Conservation (phyloP, 768 basidiomycete species). For the Tylopilus vinaceipallidus region DNA sequence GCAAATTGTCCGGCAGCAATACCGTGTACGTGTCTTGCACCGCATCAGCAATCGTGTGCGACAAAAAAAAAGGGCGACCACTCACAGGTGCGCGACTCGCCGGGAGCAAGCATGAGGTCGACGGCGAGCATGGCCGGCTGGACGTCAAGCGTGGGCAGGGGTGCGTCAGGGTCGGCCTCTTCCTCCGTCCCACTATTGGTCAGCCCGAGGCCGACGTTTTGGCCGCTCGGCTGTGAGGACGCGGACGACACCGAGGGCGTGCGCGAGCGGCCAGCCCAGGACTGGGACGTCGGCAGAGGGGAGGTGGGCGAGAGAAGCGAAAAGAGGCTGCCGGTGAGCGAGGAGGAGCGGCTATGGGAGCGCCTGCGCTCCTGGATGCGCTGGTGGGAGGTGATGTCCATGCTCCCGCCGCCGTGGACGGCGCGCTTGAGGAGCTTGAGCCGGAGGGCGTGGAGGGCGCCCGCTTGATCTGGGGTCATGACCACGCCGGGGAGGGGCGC, state of each 20-base stretch:
- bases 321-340: slow-evolving; percentile 49
- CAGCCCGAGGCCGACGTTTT: slow-evolving; percentile 35
- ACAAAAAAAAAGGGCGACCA: not conserved
- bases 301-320: slow-evolving; percentile 44
- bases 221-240: no score
- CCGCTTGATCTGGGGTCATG: slow-evolving; percentile 45
- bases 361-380: slow-evolving; percentile 25
- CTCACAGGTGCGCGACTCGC: slow-evolving; percentile 79
- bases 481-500: slow-evolving; percentile 43
- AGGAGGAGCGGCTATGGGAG: slow-evolving; percentile 50
- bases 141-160: slow-evolving; percentile 82
- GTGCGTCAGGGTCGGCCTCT: slow-evolving; percentile 57
- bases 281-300: slow-evolving; percentile 23
- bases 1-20: slow-evolving; percentile 71
- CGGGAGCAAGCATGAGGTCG: slow-evolving; percentile 78
- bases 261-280: slow-evolving; percentile 22
- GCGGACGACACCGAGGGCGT: slow-evolving; percentile 27
- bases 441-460: slow-evolving; percentile 47
- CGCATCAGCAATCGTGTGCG: not conserved
- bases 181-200: slow-evolving; percentile 33
- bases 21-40: slow-evolving; percentile 75
- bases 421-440: slow-evolving; percentile 45
- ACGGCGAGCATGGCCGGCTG: slow-evolving; percentile 88
- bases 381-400: slow-evolving; percentile 62
- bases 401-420: slow-evolving; percentile 63